Conservation (phyloP, 2,329 filamentous ascomycete species). For the Simplicillium aogashimaense region DNA sequence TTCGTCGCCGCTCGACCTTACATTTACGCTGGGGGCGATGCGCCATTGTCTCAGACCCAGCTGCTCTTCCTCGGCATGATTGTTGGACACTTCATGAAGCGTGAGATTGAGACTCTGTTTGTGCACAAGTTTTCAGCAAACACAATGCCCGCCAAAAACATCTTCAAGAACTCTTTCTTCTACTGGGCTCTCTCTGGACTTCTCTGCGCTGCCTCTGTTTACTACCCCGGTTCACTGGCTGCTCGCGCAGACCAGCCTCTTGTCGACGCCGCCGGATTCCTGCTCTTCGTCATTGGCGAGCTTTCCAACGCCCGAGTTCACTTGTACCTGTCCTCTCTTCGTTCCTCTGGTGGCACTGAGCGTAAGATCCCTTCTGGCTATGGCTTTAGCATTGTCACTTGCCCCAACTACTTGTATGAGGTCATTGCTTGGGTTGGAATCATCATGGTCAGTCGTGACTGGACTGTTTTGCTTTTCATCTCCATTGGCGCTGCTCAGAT, state of each 20-base stretch:
- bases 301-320: conserved; percentile 73
- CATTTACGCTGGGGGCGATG: conserved; percentile 33
- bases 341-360: conserved; percentile 71
- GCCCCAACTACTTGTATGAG: conserved; percentile 97
- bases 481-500: conserved; percentile 67
- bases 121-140: conserved; percentile 90
- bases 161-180: conserved; percentile 90
- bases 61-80: conserved; percentile 65
- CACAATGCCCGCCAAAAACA: conserved; percentile 85
- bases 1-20: conserved; percentile 63
- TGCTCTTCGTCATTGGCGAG: conserved; percentile 69
- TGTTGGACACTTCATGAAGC: conserved; percentile 81
- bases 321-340: conserved; percentile 65
- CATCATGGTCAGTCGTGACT: conserved; percentile 68
- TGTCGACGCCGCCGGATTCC: conserved; percentile 58
- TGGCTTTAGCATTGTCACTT: conserved; percentile 80
- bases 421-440: conserved; percentile 78
- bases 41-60: conserved; percentile 56
- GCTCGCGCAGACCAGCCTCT: conserved; percentile 37
- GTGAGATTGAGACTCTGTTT: conserved; percentile 88
- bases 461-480: conserved; percentile 69
- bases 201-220: conserved; percentile 76
- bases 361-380: conserved; percentile 80
- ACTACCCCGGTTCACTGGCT: conserved; percentile 63
- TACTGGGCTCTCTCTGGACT: conserved; percentile 84